A percentile compares a stretch with the other conserved stretches of the same genome.
phyloP scores from a whole-genome alignment of 805 yeast genomes.

The Starmera pachycereana region DNA sequence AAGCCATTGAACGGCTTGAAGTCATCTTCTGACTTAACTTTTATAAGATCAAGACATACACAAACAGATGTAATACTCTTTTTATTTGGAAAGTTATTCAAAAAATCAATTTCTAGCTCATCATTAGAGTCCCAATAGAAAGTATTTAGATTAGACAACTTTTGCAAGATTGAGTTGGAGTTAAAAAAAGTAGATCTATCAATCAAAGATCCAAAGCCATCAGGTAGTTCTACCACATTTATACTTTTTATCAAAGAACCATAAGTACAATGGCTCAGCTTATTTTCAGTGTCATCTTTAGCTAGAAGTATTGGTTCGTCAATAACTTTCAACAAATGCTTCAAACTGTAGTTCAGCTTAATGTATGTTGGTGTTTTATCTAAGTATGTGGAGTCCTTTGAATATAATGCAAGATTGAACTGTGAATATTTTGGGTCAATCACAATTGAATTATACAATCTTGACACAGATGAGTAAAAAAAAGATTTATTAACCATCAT shows the following conservation, averaged over 20 bases:
- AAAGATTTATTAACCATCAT: conserved; percentile 21
- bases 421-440: conserved; percentile 28
- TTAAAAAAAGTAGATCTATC: conserved; percentile 21
- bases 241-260: conserved; percentile 18
- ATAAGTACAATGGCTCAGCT: conserved; percentile 1
- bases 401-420: conserved; percentile 25
- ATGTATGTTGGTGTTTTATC: conserved; percentile 18
- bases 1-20: conserved; percentile 11
- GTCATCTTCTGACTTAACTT: conserved; percentile 4
- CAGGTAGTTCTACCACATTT: conserved; percentile 29
- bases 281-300: not conserved
- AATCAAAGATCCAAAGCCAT: conserved; percentile 26
- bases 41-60: conserved; percentile 23
- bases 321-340: conserved; percentile 22
- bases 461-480: conserved; percentile 21
- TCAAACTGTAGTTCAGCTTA: conserved; percentile 29
- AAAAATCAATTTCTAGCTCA: conserved; percentile 22
- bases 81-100: conserved; percentile 24
- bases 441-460: conserved; percentile 23
- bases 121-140: conserved; percentile 25
- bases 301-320: conserved; percentile 2
- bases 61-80: conserved; percentile 17
- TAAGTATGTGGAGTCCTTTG: conserved; percentile 13
- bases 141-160: conserved; percentile 18
- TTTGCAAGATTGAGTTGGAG: conserved; percentile 14